Conservation (phyloP, 345 rosid species). For the Salix udensis region DNA sequence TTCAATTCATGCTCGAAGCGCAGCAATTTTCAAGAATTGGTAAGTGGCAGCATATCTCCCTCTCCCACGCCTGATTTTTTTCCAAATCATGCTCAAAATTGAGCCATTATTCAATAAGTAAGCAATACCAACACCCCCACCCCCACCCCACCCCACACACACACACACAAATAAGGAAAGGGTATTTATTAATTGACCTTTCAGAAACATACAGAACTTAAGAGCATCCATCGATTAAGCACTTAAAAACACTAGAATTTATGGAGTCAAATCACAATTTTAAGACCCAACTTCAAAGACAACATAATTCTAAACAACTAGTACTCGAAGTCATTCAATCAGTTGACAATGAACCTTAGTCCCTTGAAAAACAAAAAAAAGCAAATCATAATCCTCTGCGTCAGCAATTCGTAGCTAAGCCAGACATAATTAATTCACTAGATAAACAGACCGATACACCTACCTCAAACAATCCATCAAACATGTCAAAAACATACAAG, state of each 20-base stretch:
- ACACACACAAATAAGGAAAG: neutral
- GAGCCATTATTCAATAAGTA: constrained; percentile 36
- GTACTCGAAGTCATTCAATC: neutral
- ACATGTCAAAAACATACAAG: neutral
- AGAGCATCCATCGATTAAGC: neutral
- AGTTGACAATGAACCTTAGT: neutral
- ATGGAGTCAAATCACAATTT: neutral
- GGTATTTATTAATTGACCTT: neutral
- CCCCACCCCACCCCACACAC: no score
- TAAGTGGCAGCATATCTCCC: neutral
- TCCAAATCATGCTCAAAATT: constrained; percentile 41
- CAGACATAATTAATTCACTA: neutral
- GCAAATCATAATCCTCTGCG: neutral
- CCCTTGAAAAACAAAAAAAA: neutral
- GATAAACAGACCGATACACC: neutral
- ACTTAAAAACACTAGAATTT: no score
- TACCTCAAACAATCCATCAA: neutral
- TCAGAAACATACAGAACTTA: no score
- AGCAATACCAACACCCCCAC: neutral
- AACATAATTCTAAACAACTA: neutral
- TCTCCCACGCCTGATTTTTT: neutral
- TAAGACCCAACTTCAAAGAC: neutral
- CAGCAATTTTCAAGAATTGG: constrained; percentile 34
- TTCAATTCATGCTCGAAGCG: constrained; percentile 43
- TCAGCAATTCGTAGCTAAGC: neutral